phyloP scores from a whole-genome alignment of 805 yeast genomes.

The Brettanomyces sp. region DNA sequence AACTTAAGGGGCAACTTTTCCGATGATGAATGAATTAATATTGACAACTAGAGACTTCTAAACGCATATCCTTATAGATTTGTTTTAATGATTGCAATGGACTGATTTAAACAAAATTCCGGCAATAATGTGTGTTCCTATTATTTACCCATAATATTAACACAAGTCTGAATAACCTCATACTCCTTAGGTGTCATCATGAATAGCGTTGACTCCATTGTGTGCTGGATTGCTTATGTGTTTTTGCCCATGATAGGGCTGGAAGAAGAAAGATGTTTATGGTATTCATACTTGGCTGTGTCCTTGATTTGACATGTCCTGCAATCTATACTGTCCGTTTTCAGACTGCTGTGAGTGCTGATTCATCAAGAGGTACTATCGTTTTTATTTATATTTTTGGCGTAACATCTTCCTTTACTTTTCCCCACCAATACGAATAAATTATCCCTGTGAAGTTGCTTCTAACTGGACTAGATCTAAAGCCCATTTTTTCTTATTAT shows the following conservation, averaged over 20 bases:
- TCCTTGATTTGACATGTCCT: not conserved
- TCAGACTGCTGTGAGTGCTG: not conserved
- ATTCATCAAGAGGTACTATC: not conserved
- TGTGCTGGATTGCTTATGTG: not conserved
- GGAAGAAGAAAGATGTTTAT: not conserved
- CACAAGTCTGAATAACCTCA: not conserved
- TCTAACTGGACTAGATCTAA: not conserved
- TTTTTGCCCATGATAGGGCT: not conserved
- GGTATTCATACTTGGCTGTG: not conserved
- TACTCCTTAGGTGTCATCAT: not conserved
- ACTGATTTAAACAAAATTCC: not conserved
- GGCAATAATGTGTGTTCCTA: not conserved
- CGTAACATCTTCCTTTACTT: not conserved
- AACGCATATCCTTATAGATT: not conserved
- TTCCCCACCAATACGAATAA: not conserved
- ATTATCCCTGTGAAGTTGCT: not conserved
- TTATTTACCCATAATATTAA: not conserved
- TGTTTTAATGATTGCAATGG: not conserved
- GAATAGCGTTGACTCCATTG: not conserved
- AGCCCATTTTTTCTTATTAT: not conserved
- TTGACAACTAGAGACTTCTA: not conserved
- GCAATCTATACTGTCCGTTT: not conserved
- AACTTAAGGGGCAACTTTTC: too few species aligned
- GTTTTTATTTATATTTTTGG: not conserved
- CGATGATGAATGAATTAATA: too few species aligned